Base-by-base conservation (phyloP, 257 asterid genomes). In the Handroanthus guayacan region DNA sequence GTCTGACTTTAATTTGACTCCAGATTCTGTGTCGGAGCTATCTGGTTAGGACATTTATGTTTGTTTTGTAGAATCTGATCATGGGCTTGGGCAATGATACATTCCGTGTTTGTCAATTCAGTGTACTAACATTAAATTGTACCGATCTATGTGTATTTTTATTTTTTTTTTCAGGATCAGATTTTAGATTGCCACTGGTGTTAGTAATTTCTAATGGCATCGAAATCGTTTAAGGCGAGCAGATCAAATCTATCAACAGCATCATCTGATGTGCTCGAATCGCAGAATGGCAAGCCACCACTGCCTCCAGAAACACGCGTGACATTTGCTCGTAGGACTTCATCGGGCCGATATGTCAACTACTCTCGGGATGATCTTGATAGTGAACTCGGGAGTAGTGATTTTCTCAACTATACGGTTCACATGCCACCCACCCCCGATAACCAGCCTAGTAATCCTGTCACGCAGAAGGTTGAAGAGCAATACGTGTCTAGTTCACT, bases 381-480 rank as follows among this genome's bases (percentile, higher is more conserved):
- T 52, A 89, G 95, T 43, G 95, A 89, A 41, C 88, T 85, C 34
- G 81, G 95, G 51, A 85, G 83, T 79, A 66, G 45, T 55, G 95
- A 87, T 66, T 87, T 71, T 18, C 61, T 78, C 67, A 82, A 89
- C 85, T 87, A 89, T 65, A 87, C 90, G 37, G 95, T 87, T n/a
- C 95, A 89, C 72, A 86, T 89, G 31, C 94, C 94, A 0, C 75
- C 84, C 8, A 87, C 90, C 50, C 95, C 95, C 1, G 95, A 89
- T 69, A 87, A 89, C 82, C 92, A 87, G 83, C 90, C 90, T 1
- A 82, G 71, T 64, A 83, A 85, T 47, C 83, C 86, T 3, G 82
- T 87, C 62, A 54, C 92, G 0, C 92, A 89, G 65, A 84, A 84
- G 67, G 94, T 87, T 4, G 94, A 89, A 63, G 95, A 87, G 81